Base-by-base conservation (phyloP, 192 early-diverging fungal species). In the Funneliformis geosporum region DNA sequence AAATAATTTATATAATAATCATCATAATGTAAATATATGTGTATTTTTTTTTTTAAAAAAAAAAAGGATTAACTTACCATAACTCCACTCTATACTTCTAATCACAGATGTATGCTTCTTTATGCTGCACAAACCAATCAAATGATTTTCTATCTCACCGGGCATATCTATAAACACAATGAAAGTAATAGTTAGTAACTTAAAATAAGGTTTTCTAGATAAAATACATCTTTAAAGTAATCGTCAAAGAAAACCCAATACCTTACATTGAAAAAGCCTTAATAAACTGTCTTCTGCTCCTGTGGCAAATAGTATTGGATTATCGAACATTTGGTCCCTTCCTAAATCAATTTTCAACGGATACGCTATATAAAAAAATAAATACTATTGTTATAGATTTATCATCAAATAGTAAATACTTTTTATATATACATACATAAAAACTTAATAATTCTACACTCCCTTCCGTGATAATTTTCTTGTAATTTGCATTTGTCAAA, bases 381-480 rank as follows among this genome's bases (percentile, higher is more conserved):
- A 25, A 14, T 65, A 8, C n/a, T 23, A 64, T 62, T 10, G n/a
- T 27, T 7, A n/a, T 27, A 27, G 25, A n/a, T 62, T 0, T n/a
- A 65, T 65, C 25, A 42, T 21, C 14, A n/a, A 44, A 42, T 72
- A 16, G 2, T 44, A 72, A 18, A 18, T n/a, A 5, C 18, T 72
- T 46, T 68, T 18, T 40, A 28, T 18, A 1, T 27, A 23, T 69
- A 77, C 71, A 73, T 74, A 84, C 80, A 61, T 28, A 91, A 60
- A 76, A 86, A 90, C 62, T 83, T 72, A 12, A 72, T 44, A 72
- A 27, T 72, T 72, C 70, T 72, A 72, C 70, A 88, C 64, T 94
- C 93, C 18, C 87, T 81, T 21, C 91, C 92, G 79, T 93, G 89
- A 71, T 85, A 89, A 69, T 87, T 86, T 44, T 87, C 85, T 79